Evolutionary conservation across 371 early-diverging fungal species (phyloP).

Genomic region (Zychaea mexicana): DNA sequence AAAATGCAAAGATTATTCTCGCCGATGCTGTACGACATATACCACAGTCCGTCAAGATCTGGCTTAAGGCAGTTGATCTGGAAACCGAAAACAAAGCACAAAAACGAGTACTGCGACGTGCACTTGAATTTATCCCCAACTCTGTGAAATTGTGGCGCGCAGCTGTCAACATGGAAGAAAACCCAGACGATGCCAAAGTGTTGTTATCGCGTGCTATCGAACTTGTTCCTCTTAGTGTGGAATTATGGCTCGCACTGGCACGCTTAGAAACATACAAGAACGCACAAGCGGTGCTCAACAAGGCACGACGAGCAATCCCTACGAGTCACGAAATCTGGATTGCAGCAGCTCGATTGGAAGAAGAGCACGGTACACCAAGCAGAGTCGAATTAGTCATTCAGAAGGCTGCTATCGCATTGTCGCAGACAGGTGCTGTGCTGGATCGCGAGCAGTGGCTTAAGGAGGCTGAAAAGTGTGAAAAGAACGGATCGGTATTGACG

Average conservation of each 20-base stretch:
- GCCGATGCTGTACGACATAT: conserved; percentile 89
- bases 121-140: conserved; percentile 92
- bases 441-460: conserved; percentile 91
- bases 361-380: conserved; percentile 71
- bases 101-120: conserved; percentile 89
- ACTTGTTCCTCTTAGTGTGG: conserved; percentile 86
- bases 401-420: conserved; percentile 70
- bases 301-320: conserved; percentile 84
- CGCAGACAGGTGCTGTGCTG: conserved; percentile 69
- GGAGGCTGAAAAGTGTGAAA: conserved; percentile 87
- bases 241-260: conserved; percentile 95
- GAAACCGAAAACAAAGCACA: conserved; percentile 79
- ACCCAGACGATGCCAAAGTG: conserved; percentile 90
- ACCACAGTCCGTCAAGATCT: conserved; percentile 91
- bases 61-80: conserved; percentile 88
- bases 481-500: conserved; percentile 74
- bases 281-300: conserved; percentile 88
- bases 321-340: conserved; percentile 96
- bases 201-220: conserved; percentile 93
- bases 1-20: conserved; percentile 88
- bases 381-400: conserved; percentile 74
- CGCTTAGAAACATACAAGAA: conserved; percentile 89
- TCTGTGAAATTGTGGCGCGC: conserved; percentile 93
- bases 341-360: conserved; percentile 92
- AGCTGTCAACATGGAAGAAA: conserved; percentile 89